These are phyloP conservation scores for Chaetomium olivaceum DNA, from an alignment of 2,329 filamentous ascomycete species.

Conservation along the genomic window DNA sequence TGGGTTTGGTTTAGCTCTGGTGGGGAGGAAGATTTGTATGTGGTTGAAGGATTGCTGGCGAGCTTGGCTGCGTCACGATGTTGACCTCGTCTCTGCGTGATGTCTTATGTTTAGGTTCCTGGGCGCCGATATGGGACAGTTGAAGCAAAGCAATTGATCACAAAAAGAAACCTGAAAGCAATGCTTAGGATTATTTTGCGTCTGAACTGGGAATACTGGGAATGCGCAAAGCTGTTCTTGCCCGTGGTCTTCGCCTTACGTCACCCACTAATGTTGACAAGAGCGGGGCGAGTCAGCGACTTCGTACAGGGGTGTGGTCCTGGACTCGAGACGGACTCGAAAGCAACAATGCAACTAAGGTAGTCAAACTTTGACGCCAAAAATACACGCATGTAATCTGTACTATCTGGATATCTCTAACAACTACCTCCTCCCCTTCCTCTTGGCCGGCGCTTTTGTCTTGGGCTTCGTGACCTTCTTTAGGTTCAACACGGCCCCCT, in stretches of 20 bases:
- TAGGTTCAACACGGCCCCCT: constrained; percentile 53
- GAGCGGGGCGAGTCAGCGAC: neutral
- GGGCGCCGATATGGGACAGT: neutral
- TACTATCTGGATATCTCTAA: constrained; percentile 9
- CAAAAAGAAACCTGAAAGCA: neutral
- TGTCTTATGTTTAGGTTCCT: neutral
- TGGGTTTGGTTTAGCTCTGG: neutral
- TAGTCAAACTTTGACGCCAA: neutral
- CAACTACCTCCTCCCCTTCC: constrained; percentile 24
- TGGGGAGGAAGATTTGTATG: neutral
- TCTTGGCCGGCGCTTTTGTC: constrained; percentile 9
- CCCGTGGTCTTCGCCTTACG: neutral
- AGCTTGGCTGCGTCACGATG: neutral
- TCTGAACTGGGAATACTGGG: neutral
- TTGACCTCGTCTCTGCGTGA: neutral
- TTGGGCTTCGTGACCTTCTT: constrained; percentile 36
- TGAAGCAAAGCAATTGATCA: neutral
- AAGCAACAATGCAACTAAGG: neutral
- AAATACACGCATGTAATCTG: neutral
- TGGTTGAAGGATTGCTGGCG: neutral
- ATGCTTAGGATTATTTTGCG: neutral
- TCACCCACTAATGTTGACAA: neutral
- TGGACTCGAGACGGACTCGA: neutral
- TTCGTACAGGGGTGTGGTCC: neutral
- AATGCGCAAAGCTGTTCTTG: neutral